A percentile compares a stretch with the other conserved stretches of the same genome.
Evolutionary conservation across 371 early-diverging fungal genomes (phyloP).

Genomic region (Circinella umbellata): DNA sequence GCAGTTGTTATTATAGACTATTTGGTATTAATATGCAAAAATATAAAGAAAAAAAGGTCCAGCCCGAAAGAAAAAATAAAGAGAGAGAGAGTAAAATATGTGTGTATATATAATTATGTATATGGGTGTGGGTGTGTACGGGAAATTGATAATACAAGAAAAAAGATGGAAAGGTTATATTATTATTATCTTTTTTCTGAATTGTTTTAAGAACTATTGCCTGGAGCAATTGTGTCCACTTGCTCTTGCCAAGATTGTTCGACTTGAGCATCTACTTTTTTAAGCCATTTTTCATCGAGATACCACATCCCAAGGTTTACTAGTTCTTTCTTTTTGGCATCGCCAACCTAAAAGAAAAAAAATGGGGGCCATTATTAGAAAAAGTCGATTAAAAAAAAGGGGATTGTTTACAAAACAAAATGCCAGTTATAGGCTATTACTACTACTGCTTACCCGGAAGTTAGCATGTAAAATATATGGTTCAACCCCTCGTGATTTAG

Average conservation of each 20-base stretch:
- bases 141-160: not conserved
- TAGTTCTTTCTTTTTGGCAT: slow-evolving; percentile 52
- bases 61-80: not conserved
- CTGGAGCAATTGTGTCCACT: slow-evolving; percentile 19
- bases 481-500: slow-evolving; percentile 32
- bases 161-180: not conserved
- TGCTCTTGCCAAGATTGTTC: slow-evolving; percentile 22
- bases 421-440: not conserved
- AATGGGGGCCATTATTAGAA: not conserved
- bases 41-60: slow-evolving; percentile 3
- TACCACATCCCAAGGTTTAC: slow-evolving; percentile 39
- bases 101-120: not conserved
- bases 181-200: not conserved
- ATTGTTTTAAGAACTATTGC: slow-evolving; percentile 5
- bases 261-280: slow-evolving; percentile 30
- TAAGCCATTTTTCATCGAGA: slow-evolving; percentile 44
- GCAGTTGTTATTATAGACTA: slow-evolving; percentile 2
- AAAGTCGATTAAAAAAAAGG: not conserved
- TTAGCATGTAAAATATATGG: slow-evolving; percentile 51
- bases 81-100: not conserved
- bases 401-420: not conserved
- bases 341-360: slow-evolving; percentile 37
- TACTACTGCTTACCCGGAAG: slow-evolving; percentile 29
- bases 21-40: slow-evolving; percentile 8
- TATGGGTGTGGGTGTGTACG: no score